These are phyloP conservation scores for Pisolithus orientalis DNA, from an alignment of 768 basidiomycete species.

Conservation along the genomic window DNA sequence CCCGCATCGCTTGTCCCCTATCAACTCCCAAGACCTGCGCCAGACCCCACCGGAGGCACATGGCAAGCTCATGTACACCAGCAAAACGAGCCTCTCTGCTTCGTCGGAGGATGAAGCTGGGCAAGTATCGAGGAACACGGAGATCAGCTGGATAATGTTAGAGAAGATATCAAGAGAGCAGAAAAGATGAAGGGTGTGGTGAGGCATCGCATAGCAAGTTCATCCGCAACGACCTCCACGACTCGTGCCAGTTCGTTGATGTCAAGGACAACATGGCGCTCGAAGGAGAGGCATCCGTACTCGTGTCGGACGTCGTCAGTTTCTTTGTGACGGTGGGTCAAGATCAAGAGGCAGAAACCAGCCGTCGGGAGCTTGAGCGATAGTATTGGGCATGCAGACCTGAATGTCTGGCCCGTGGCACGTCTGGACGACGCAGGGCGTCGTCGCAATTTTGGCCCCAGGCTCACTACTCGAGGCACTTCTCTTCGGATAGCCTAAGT, in stretches of 20 bases:
- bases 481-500: slow-evolving; percentile 28
- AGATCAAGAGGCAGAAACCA: slow-evolving; percentile 48
- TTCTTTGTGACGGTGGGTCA: slow-evolving; percentile 38
- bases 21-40: slow-evolving; percentile 69
- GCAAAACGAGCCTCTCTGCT: slow-evolving; percentile 79
- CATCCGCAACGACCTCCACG: slow-evolving; percentile 59
- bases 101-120: slow-evolving; percentile 24
- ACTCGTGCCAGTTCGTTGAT: slow-evolving; percentile 66
- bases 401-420: slow-evolving; percentile 25
- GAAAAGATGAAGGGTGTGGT: slow-evolving; percentile 94
- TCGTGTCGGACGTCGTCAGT: slow-evolving; percentile 36
- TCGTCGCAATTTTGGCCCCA: slow-evolving; percentile 28
- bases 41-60: slow-evolving; percentile 90
- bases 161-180: slow-evolving; percentile 75
- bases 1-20: slow-evolving; percentile 66
- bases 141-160: slow-evolving; percentile 68
- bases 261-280: slow-evolving; percentile 68
- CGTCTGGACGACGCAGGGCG: slow-evolving; percentile 25
- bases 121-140: slow-evolving; percentile 69
- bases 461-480: slow-evolving; percentile 44
- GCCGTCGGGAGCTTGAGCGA: slow-evolving; percentile 42
- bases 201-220: slow-evolving; percentile 68
- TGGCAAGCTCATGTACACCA: slow-evolving; percentile 81
- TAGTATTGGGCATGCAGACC: slow-evolving; percentile 20
- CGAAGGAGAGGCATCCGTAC: slow-evolving; percentile 72